A percentile compares a stretch with the other conserved stretches of the same genome.
phyloP scores from a whole-genome alignment of 169 alveolate species.

The Plasmodium coatneyi region DNA sequence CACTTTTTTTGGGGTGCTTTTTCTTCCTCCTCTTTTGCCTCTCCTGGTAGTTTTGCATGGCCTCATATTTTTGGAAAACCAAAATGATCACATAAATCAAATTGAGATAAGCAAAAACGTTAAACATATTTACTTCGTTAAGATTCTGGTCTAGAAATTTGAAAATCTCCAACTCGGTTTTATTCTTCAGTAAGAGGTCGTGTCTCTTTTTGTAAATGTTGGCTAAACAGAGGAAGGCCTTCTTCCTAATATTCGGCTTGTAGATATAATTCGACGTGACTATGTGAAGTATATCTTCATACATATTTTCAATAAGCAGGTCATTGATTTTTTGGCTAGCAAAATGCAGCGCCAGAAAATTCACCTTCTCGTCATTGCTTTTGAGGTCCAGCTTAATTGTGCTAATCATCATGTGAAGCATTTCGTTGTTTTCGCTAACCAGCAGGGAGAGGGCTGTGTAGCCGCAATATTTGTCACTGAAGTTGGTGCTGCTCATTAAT shows the following conservation, averaged over 20 bases:
- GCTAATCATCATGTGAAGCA: conserved; percentile 80
- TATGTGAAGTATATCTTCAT: conserved; percentile 81
- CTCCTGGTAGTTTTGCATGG: conserved; percentile 6
- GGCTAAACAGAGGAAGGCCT: conserved; percentile 85
- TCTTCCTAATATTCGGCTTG: conserved; percentile 81
- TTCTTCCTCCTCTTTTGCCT: conserved; percentile 23
- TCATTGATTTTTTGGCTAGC: conserved; percentile 85
- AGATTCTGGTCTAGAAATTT: conserved; percentile 75
- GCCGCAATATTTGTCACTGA: conserved; percentile 95
- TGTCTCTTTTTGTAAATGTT: conserved; percentile 79
- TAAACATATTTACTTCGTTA: conserved; percentile 44
- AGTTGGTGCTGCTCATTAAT: conserved; percentile 91
- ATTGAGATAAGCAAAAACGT: conserved; percentile 45
- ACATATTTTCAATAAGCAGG: conserved; percentile 83
- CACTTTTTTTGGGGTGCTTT: not conserved
- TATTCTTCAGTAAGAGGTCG: conserved; percentile 45
- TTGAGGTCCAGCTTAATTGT: conserved; percentile 79
- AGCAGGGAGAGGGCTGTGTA: conserved; percentile 94
- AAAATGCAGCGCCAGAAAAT: conserved; percentile 88
- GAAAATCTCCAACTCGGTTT: conserved; percentile 76
- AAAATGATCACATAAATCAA: conserved; percentile 43
- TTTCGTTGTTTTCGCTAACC: conserved; percentile 86
- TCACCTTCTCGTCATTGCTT: conserved; percentile 76
- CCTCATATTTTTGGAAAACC: conserved; percentile 58
- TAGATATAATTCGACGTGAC: conserved; percentile 76